Conservation (phyloP, 2,329 filamentous ascomycete species). For the Ophiostoma novo-ulmi region DNA sequence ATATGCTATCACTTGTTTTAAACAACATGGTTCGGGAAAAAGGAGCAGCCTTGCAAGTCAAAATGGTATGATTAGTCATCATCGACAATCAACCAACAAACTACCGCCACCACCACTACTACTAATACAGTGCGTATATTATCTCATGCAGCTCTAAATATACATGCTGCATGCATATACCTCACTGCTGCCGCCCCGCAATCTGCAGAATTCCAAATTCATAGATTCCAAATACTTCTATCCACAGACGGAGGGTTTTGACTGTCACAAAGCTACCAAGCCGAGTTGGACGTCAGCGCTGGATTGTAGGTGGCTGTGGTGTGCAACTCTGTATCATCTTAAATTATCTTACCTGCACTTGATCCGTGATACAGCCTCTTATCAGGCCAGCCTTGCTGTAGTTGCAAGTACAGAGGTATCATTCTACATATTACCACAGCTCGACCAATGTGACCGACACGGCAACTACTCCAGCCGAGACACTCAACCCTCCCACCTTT, state of each 20-base stretch:
- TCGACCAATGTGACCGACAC: background rate
- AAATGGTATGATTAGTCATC: background rate
- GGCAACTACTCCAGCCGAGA: background rate
- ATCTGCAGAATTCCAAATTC: conserved; percentile 19
- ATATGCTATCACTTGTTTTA: background rate
- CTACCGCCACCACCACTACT: too few relatives aligned
- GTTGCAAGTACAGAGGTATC: too few relatives aligned
- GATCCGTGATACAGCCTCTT: background rate
- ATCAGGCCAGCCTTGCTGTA: background rate
- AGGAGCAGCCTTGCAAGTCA: background rate
- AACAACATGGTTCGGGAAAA: background rate
- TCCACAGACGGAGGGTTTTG: background rate
- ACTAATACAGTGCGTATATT: background rate
- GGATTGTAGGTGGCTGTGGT: too few relatives aligned
- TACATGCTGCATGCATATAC: background rate
- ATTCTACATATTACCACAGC: too few relatives aligned
- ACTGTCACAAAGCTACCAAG: background rate
- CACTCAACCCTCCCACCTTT: background rate
- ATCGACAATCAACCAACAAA: background rate
- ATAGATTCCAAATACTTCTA: conserved; percentile 20
- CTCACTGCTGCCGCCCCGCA: conserved; percentile 3
- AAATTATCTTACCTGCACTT: background rate
- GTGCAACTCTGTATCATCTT: too few relatives aligned
- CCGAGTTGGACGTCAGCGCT: too few relatives aligned
- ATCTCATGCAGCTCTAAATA: background rate